Evolutionary conservation across 2,329 filamentous ascomycete species (phyloP), one percentile per base, ranked within the genome.

Genomic region (Colletotrichum sp.): DNA sequence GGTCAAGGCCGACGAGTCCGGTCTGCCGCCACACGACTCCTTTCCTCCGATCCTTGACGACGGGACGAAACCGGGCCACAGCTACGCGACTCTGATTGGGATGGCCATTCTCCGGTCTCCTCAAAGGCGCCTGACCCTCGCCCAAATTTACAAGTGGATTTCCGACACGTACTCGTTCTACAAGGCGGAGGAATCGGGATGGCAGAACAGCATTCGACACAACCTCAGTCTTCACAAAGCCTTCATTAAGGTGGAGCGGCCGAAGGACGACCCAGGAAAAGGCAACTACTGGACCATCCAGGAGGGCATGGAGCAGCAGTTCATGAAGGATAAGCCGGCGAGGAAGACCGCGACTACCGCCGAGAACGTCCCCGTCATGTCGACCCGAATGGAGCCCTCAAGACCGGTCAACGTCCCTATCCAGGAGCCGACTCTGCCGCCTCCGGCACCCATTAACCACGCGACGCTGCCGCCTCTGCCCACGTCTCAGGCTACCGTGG

Each of bases 71-170:
- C 97, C 97, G 8, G 91, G 93, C 7, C 95, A 96, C 85, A 99
- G 96, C 86, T 99, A 99, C 83, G 96, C 97, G 24, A 95, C 94
- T 80, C 90, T 99, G 80, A 99, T 99, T 79, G 97, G 95, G 82
- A 98, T 98, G 96, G 96, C 97, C 68, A 98, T 99, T 80, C 89
- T 99, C 26, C 93, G 96, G 77, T 95, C 97, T 6, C 93, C 95
- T 15, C 92, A 93, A 77, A 93, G 96, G 76, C 94, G 95, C 68
- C 89, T 99, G 77, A 99, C 97, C 1, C 90, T 99, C 21, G 93
- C 96, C 30, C 96, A 98, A 84, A 99, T 99, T 80, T 99, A 99
- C 90, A 98, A 98, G 83, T 99, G 97, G 96, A 99, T 99, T 81
- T 98, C 95, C n/a, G 95, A 98, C 83, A 96, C 94, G 21, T 99